These are phyloP conservation scores for Thelonectria olida DNA, from an alignment of 2,329 filamentous ascomycete genomes.

Conservation along the genomic window DNA sequence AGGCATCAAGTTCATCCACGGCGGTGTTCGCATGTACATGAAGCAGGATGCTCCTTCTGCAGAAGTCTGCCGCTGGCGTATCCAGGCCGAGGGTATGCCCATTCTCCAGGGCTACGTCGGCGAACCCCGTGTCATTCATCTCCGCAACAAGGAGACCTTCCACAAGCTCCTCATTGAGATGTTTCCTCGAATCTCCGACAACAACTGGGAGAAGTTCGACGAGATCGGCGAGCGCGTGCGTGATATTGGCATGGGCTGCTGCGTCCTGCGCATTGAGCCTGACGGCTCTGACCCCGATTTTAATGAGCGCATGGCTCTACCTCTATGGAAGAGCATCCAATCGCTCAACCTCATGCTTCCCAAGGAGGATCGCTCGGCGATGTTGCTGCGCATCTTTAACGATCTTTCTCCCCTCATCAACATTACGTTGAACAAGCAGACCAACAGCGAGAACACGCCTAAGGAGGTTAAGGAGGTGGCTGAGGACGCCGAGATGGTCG, in stretches of 20 bases:
- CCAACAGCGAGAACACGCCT: constrained; percentile 50
- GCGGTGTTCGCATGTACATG: constrained; percentile 98
- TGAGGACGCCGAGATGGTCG: constrained; percentile 40
- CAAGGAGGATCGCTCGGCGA: constrained; percentile 93
- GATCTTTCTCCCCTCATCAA: constrained; percentile 87
- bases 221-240: constrained; percentile 88
- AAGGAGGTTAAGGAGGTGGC: constrained; percentile 47
- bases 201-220: constrained; percentile 78
- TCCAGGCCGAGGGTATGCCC: constrained; percentile 92
- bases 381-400: constrained; percentile 91
- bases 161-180: constrained; percentile 89
- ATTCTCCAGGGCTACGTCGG: constrained; percentile 93
- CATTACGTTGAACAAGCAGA: constrained; percentile 63
- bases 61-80: constrained; percentile 91
- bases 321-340: constrained; percentile 92
- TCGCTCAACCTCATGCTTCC: constrained; percentile 97
- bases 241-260: constrained; percentile 89
- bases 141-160: constrained; percentile 83
- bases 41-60: constrained; percentile 92
- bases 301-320: constrained; percentile 84
- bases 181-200: constrained; percentile 88
- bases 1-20: constrained; percentile 95
- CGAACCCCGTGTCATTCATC: constrained; percentile 75
- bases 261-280: constrained; percentile 84
- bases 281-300: constrained; percentile 69